Evolutionary conservation across 345 rosid genomes (phyloP).

Genomic region (Acer yangbiense): DNA sequence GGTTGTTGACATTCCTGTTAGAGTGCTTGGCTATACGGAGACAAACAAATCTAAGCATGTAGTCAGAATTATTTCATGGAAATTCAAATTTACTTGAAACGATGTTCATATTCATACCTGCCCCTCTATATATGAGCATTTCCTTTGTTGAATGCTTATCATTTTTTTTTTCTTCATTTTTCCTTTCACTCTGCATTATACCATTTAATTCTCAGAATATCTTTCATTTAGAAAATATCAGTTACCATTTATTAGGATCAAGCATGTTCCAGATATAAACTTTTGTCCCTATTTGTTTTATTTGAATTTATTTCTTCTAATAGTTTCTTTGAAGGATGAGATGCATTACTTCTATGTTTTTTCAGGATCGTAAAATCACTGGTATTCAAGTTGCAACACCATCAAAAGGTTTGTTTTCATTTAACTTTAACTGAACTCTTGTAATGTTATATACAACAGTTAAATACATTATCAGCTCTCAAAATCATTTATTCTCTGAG

Average conservation of each 20-base stretch:
- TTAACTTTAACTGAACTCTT: background rate
- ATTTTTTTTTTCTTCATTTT: background rate
- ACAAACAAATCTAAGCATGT: background rate
- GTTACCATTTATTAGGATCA: background rate
- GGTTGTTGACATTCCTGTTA: no score
- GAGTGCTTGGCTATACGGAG: background rate
- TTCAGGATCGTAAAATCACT: constrained; percentile 41
- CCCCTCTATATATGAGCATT: background rate
- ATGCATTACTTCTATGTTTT: background rate
- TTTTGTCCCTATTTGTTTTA: background rate
- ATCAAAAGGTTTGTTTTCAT: constrained; percentile 34
- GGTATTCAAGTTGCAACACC: constrained; percentile 28
- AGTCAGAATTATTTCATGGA: background rate
- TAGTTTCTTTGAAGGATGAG: background rate
- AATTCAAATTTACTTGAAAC: background rate
- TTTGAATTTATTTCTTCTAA: background rate
- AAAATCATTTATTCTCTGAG: background rate
- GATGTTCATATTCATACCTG: background rate
- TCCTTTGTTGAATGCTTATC: background rate
- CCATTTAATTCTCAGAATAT: background rate
- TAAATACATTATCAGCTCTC: background rate
- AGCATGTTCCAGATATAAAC: background rate
- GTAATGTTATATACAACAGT: background rate
- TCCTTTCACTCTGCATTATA: background rate
- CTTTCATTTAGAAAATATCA: background rate